These are phyloP conservation scores for Bremia lactucae DNA, from an alignment of 352 stramenopile species.

Conservation along the genomic window DNA sequence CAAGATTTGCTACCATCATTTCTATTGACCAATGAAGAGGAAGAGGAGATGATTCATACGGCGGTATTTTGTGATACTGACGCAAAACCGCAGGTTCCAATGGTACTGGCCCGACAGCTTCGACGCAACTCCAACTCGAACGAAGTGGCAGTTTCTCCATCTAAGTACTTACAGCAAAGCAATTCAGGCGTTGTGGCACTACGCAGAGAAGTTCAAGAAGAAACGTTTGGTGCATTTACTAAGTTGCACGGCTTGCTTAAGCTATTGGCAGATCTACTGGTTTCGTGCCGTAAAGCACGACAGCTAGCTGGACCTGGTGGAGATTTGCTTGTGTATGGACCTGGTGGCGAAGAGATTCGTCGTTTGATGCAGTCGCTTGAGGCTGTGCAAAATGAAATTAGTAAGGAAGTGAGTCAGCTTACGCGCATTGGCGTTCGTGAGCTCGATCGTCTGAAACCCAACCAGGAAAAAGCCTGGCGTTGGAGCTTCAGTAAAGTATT, in stretches of 20 bases:
- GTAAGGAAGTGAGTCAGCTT: constrained; percentile 62
- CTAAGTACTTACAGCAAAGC: constrained; percentile 54
- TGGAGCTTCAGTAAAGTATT: constrained; percentile 82
- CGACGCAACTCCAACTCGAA: constrained; percentile 31
- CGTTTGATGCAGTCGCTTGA: constrained; percentile 76
- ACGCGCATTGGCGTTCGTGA: constrained; percentile 75
- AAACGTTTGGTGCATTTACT: constrained; percentile 64
- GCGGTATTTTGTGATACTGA: constrained; percentile 67
- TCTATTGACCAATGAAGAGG: constrained; percentile 58
- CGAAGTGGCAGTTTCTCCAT: constrained; percentile 41
- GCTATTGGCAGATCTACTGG: constrained; percentile 67
- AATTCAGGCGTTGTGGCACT: constrained; percentile 69
- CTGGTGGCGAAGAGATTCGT: constrained; percentile 71
- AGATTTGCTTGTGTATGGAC: constrained; percentile 77
- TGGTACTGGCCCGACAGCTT: constrained; percentile 46
- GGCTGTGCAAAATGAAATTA: constrained; percentile 67
- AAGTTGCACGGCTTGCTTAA: constrained; percentile 73
- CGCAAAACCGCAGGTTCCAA: constrained; percentile 51
- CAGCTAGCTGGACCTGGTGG: constrained; percentile 68
- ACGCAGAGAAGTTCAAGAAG: constrained; percentile 38
- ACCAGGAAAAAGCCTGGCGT: constrained; percentile 76
- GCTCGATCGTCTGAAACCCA: constrained; percentile 76
- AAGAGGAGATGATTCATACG: constrained; percentile 54
- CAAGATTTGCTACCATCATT: constrained; percentile 36
- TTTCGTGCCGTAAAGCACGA: constrained; percentile 74